Base-by-base conservation (phyloP, 2,329 filamentous ascomycete species). In the Alternaria sp. region DNA sequence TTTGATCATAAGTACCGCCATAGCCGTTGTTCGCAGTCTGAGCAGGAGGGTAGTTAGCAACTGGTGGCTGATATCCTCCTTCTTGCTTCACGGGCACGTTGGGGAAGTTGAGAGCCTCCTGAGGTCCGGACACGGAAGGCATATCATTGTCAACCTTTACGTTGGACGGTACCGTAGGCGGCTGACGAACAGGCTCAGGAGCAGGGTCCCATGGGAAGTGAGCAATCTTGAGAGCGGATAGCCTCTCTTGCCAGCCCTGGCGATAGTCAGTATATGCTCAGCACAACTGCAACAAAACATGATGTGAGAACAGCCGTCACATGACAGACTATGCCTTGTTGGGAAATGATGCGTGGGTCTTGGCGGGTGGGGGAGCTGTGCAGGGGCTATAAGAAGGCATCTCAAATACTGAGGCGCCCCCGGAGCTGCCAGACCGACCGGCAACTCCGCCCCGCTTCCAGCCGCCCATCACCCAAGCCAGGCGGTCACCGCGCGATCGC, bases 141-240 rank as follows among this genome's bases (percentile, higher is more conserved):
- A 72, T 63, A 23, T 78, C 75, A 45, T 71, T 64, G 54, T 81
- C 78, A 1, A 68, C 57, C 67, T 77, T 78, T 55, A 77, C 77
- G 61, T 82, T 81, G n/a, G 80, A 81, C 12, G 80, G 80, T 44
- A 81, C 74, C 2, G 79, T 80, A n/a, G 80, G 77, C 36, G 78
- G 76, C 61, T 81, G 80, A 67, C 78, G 79, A 55, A 88, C 86
- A 56, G 91, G 90, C 60, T 78, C 76, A 21, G 75, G 76, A 58
- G 76, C 90, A 46, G 96, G 95, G 77, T 99, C 96, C 96, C 96
- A 99, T 11, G 96, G 95, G 79, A 98, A 97, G 61, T 88, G 85
- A 63, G 96, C 96, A 65, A 98, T 91, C 69, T 91, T 89, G 69
- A 96, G 89, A 71, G 89, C 89, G 1, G 94, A 91, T 36, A 99